These are phyloP conservation scores for Tricholoma terreum DNA, from an alignment of 768 basidiomycete genomes.

Conservation along the genomic window DNA sequence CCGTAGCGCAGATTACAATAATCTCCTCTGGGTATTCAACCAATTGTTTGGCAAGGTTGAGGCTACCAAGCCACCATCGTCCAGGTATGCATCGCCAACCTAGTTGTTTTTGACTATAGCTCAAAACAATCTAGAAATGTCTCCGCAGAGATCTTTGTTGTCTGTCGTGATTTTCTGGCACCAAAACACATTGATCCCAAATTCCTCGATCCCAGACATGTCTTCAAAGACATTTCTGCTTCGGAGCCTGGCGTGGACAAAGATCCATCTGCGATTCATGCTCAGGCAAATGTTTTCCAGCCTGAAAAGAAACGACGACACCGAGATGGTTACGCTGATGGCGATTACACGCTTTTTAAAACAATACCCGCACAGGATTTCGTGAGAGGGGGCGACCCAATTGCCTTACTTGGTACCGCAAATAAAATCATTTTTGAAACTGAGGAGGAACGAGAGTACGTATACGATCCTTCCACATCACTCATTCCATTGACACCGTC, in stretches of 20 bases:
- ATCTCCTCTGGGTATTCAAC: conserved; percentile 97
- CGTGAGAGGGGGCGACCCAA: conserved; percentile 65
- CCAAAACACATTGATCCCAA: conserved; percentile 97
- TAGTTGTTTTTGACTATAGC: neutral
- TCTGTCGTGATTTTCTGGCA: conserved; percentile 91
- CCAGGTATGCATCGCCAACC: conserved; percentile 54
- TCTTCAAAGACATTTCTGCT: conserved; percentile 87
- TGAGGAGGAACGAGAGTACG: conserved; percentile 83
- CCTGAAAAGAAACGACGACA: conserved; percentile 94
- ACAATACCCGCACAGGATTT: conserved; percentile 68
- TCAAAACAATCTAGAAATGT: conserved; percentile 69
- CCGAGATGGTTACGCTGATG: conserved; percentile 94
- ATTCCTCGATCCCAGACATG: conserved; percentile 95
- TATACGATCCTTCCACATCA: neutral
- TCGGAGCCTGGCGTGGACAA: conserved; percentile 45
- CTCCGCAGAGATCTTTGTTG: conserved; percentile 99
- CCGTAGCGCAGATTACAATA: conserved; percentile 97
- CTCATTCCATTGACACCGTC: conserved; percentile 3
- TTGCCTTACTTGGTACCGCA: conserved; percentile 71
- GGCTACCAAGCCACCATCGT: conserved; percentile 97
- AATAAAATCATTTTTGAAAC: conserved; percentile 77
- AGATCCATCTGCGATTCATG: conserved; percentile 59
- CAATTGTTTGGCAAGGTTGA: conserved; percentile 96
- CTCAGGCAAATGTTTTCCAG: conserved; percentile 89
- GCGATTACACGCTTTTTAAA: conserved; percentile 88